A percentile compares a stretch with the other conserved stretches of the same genome.
Evolutionary conservation across 257 asterid genomes (phyloP).

Genomic region (Paraleonurus japonicus): DNA sequence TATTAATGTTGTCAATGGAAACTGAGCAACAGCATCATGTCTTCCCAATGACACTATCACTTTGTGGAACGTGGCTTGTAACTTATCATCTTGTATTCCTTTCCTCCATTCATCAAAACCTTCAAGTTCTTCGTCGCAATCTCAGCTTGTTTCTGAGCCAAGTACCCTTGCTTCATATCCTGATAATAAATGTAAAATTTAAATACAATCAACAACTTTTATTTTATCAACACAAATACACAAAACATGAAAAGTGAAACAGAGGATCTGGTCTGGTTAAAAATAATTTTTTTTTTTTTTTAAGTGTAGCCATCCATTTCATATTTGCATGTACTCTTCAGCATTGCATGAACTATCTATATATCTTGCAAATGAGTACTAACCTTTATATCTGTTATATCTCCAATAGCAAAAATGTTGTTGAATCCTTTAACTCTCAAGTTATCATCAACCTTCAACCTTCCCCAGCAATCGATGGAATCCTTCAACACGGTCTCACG

Average conservation of each 20-base stretch:
- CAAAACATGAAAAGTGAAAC: too few relatives aligned
- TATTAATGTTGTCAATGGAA: slow-evolving; percentile 54
- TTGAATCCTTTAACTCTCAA: slow-evolving; percentile 63
- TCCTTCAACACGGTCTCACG: slow-evolving; percentile 49
- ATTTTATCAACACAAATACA: too few relatives aligned
- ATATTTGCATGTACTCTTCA: too few relatives aligned
- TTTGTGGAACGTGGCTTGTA: slow-evolving; percentile 53
- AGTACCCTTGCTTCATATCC: slow-evolving; percentile 78
- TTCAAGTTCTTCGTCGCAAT: slow-evolving; percentile 64
- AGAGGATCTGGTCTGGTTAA: too few relatives aligned
- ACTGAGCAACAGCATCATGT: slow-evolving; percentile 83
- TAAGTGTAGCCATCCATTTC: too few relatives aligned
- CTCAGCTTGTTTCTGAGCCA: slow-evolving; percentile 67
- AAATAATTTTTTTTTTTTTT: too few relatives aligned
- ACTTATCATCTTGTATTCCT: slow-evolving; percentile 57
- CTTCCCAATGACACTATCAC: slow-evolving; percentile 75
- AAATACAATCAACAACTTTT: too few relatives aligned
- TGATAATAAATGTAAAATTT: slow-evolving; percentile 8
- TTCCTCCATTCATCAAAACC: slow-evolving; percentile 50
- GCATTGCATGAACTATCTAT: too few relatives aligned
- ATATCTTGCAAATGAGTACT: slow-evolving; percentile 12
- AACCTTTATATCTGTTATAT: slow-evolving; percentile 73
- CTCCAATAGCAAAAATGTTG: slow-evolving; percentile 74
- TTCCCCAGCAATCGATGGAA: slow-evolving; percentile 49
- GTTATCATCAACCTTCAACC: slow-evolving; percentile 74